A percentile compares a stretch with the other conserved stretches of the same genome.
phyloP scores from a whole-genome alignment of 1,139 yeast species.

The Taphrina communis region DNA sequence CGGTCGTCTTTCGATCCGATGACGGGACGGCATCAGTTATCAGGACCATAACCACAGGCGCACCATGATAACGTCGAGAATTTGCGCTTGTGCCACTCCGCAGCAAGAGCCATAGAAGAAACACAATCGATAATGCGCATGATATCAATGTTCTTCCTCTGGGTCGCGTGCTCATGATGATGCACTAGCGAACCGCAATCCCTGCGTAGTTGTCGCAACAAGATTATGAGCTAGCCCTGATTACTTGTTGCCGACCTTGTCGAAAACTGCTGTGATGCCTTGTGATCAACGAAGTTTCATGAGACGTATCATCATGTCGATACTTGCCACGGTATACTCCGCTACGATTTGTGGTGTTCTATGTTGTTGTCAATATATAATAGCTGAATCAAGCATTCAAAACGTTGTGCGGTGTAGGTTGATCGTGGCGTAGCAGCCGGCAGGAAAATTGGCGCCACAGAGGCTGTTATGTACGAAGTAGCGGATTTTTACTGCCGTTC shows the following conservation, averaged over 20 bases:
- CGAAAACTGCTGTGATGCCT: too few species aligned
- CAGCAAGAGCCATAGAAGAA: background rate
- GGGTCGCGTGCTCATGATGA: background rate
- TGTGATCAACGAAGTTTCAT: too few species aligned
- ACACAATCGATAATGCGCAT: background rate
- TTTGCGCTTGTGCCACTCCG: background rate
- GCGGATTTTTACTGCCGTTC: background rate
- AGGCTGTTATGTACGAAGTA: background rate
- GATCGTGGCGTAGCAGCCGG: slow-evolving; percentile 4
- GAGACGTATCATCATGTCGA: too few species aligned
- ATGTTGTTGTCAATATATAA: background rate
- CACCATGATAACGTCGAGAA: slow-evolving; percentile 49
- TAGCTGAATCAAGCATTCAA: slow-evolving; percentile 1
- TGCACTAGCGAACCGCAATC: too few species aligned
- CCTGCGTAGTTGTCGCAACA: too few species aligned
- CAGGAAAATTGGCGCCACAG: background rate
- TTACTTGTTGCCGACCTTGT: too few species aligned
- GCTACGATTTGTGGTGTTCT: too few species aligned
- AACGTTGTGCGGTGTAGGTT: background rate
- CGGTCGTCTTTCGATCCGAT: slow-evolving; percentile 59
- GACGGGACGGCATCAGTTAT: slow-evolving; percentile 68
- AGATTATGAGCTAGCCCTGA: too few species aligned
- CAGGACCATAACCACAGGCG: slow-evolving; percentile 79
- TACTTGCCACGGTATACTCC: too few species aligned
- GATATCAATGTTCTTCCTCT: background rate